Conservation (phyloP, 2,329 filamentous ascomycete genomes). For the Rugonectria rugulosa region DNA sequence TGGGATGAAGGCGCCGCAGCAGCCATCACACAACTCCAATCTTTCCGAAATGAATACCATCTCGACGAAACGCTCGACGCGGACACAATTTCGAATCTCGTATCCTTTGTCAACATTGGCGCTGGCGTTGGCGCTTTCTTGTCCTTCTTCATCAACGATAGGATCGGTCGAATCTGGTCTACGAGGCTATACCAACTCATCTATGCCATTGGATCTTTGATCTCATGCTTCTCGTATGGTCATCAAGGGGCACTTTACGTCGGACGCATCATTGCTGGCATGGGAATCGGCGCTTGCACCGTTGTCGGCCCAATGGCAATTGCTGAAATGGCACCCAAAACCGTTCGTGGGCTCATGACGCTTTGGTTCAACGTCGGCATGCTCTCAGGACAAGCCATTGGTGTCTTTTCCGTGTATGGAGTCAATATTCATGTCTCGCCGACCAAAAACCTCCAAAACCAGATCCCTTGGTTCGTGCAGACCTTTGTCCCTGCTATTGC, state of each 20-base stretch:
- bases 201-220: not conserved
- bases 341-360: constrained; percentile 28
- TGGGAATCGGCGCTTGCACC: constrained; percentile 27
- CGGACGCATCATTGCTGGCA: constrained; percentile 25
- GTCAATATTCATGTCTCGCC: constrained; percentile 22
- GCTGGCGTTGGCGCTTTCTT: constrained; percentile 10
- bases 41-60: constrained; percentile 4
- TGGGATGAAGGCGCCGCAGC: constrained; percentile 7
- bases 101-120: constrained; percentile 15
- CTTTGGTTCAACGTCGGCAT: constrained; percentile 27
- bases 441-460: constrained; percentile 19
- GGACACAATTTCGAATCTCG: constrained; percentile 2
- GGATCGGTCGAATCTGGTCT: constrained; percentile 3
- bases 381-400: constrained; percentile 23
- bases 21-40: constrained; percentile 7
- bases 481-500: constrained; percentile 27
- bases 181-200: constrained; percentile 7
- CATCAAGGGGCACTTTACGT: constrained; percentile 12
- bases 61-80: constrained; percentile 2
- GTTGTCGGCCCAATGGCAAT: constrained; percentile 28
- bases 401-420: constrained; percentile 27
- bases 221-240: constrained; percentile 4
- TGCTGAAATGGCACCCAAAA: constrained; percentile 28
- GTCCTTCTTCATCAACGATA: constrained; percentile 13
- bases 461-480: constrained; percentile 27